Evolutionary conservation across 2,329 filamentous ascomycete species (phyloP).

Genomic region (Bisporella sp.): DNA sequence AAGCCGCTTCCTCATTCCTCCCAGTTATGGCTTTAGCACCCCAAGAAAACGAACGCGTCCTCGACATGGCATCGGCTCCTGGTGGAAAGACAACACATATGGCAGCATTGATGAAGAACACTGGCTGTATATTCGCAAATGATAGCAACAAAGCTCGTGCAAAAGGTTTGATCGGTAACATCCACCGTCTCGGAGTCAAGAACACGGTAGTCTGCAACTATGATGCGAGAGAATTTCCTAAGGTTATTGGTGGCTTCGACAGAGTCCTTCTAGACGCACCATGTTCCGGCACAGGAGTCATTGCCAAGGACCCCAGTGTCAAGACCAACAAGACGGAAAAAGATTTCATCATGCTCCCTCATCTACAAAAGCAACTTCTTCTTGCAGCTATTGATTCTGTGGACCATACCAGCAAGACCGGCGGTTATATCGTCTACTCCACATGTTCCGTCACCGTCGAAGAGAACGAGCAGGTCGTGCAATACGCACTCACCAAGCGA

Average conservation of each 20-base stretch:
- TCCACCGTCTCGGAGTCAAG: conserved; percentile 86
- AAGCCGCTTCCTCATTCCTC: conserved; percentile 93
- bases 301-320: conserved; percentile 91
- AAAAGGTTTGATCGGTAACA: conserved; percentile 96
- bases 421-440: conserved; percentile 93
- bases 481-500: conserved; percentile 84
- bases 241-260: conserved; percentile 92
- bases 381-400: conserved; percentile 92
- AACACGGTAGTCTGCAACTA: conserved; percentile 96
- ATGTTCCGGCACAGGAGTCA: conserved; percentile 94
- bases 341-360: conserved; percentile 89
- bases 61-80: conserved; percentile 90
- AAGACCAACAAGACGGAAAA: conserved; percentile 98
- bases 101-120: conserved; percentile 97
- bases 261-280: conserved; percentile 90
- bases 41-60: conserved; percentile 83
- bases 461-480: conserved; percentile 88
- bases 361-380: conserved; percentile 90
- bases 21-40: conserved; percentile 96
- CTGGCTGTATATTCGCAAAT: conserved; percentile 91
- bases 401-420: conserved; percentile 84
- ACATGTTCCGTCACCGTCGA: conserved; percentile 93
- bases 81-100: conserved; percentile 96
- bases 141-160: conserved; percentile 89
- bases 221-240: conserved; percentile 89